Evolutionary conservation across 805 yeast species (phyloP).

Genomic region (Candida verbasci): DNA sequence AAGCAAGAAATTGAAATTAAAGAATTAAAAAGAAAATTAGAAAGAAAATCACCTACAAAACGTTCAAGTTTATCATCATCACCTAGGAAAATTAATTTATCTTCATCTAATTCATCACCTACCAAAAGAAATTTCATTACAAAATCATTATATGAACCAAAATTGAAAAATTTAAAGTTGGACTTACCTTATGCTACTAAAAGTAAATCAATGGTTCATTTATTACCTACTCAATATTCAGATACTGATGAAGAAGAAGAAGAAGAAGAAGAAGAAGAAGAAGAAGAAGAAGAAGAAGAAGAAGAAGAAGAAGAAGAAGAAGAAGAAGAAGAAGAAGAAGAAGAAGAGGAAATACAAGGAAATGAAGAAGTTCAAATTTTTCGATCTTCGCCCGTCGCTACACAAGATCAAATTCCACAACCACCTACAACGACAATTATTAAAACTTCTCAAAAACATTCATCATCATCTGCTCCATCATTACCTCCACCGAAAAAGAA

Average conservation of each 20-base stretch:
- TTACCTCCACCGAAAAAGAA: constrained; percentile 4
- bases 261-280: background rate
- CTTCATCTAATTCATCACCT: constrained; percentile 1
- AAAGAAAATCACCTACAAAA: background rate
- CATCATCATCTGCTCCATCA: background rate
- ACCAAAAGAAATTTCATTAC: background rate
- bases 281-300: background rate
- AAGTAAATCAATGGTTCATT: constrained; percentile 1
- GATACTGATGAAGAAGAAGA: constrained; percentile 14
- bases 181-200: too few relatives aligned
- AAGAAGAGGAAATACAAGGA: constrained; percentile 4
- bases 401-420: background rate
- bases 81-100: too few relatives aligned
- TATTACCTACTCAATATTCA: constrained; percentile 25
- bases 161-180: too few relatives aligned
- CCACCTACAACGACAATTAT: too few relatives aligned
- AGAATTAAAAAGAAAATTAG: too few relatives aligned
- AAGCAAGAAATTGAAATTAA: too few relatives aligned
- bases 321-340: constrained; percentile 8
- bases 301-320: background rate
- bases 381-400: constrained; percentile 5
- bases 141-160: constrained; percentile 1
- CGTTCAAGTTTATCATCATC: background rate
- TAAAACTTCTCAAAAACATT: too few relatives aligned
- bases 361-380: background rate